These are phyloP conservation scores for Naganishia vaughanmartiniae DNA, from an alignment of 768 basidiomycete species.

Conservation along the genomic window DNA sequence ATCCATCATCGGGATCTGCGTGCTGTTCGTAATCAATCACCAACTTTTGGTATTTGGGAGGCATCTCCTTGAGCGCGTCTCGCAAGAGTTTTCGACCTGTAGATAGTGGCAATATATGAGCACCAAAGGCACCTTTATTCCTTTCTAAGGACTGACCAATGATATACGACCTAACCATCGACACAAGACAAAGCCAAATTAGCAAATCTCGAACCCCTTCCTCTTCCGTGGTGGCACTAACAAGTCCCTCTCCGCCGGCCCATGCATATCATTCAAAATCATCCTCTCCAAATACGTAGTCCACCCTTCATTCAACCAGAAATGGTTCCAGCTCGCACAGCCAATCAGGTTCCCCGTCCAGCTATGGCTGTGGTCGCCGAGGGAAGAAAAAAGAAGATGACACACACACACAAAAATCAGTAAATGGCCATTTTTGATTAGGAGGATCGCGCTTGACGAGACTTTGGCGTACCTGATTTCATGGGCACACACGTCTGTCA, in stretches of 20 bases:
- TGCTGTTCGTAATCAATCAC: slow-evolving; percentile 68
- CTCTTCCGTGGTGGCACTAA: slow-evolving; percentile 27
- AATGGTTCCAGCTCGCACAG: slow-evolving; percentile 52
- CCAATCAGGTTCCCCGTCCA: slow-evolving; percentile 79
- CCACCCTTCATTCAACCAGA: slow-evolving; percentile 65
- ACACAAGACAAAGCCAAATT: background rate
- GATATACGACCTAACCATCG: slow-evolving; percentile 37
- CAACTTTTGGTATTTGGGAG: slow-evolving; percentile 70
- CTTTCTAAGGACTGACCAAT: slow-evolving; percentile 37
- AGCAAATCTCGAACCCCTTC: background rate
- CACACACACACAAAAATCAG: no score
- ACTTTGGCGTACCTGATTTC: slow-evolving; percentile 64
- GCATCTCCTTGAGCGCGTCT: slow-evolving; percentile 66
- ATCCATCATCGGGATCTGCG: slow-evolving; percentile 69
- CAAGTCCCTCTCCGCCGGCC: slow-evolving; percentile 74
- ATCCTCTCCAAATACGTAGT: slow-evolving; percentile 89
- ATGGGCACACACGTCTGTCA: slow-evolving; percentile 79
- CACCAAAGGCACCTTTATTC: background rate
- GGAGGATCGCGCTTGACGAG: no score
- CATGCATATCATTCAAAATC: slow-evolving; percentile 66
- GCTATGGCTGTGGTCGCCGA: slow-evolving; percentile 59
- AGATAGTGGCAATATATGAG: slow-evolving; percentile 51
- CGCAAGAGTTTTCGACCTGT: slow-evolving; percentile 68
- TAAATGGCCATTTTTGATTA: no score
- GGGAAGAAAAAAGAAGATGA: background rate